These are phyloP conservation scores for Niebla homalea DNA, from an alignment of 495 filamentous ascomycete genomes.

Conservation along the genomic window DNA sequence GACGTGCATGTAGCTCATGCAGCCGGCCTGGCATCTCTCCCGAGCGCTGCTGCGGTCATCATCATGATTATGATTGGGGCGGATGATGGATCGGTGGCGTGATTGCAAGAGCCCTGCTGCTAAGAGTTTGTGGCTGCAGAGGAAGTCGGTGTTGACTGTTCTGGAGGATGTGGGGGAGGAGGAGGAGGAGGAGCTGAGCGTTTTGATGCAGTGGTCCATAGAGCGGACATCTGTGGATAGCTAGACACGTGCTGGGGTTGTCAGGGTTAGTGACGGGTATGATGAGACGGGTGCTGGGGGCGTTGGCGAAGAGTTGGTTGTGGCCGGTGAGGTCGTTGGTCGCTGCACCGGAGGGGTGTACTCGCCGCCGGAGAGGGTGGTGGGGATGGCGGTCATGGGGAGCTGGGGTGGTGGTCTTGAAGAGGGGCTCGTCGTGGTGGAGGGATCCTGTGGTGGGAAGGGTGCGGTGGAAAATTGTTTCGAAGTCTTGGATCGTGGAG, in stretches of 20 bases:
- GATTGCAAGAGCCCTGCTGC: too few relatives aligned
- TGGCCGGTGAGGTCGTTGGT: slow-evolving; percentile 39
- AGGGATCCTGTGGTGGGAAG: slow-evolving; percentile 19
- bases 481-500: slow-evolving; percentile 2
- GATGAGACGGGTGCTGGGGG: slow-evolving; percentile 35
- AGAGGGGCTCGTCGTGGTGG: neutral
- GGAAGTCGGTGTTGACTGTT: too few relatives aligned
- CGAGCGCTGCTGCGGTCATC: slow-evolving; percentile 27
- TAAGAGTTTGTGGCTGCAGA: too few relatives aligned
- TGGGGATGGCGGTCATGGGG: slow-evolving; percentile 49
- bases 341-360: slow-evolving; percentile 42
- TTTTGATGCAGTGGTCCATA: slow-evolving; percentile 54
- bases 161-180: slow-evolving; percentile 39
- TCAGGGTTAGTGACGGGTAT: slow-evolving; percentile 41
- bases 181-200: slow-evolving; percentile 35
- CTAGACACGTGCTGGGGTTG: slow-evolving; percentile 47
- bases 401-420: slow-evolving; percentile 19
- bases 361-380: slow-evolving; percentile 49
- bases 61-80: too few relatives aligned
- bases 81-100: too few relatives aligned
- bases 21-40: slow-evolving; percentile 40
- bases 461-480: slow-evolving; percentile 21
- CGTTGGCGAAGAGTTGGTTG: slow-evolving; percentile 40
- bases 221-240: slow-evolving; percentile 47
- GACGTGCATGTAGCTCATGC: slow-evolving; percentile 42